Evolutionary conservation across 169 alveolate genomes (phyloP).

Genomic region (Plasmodium knowlesi): DNA sequence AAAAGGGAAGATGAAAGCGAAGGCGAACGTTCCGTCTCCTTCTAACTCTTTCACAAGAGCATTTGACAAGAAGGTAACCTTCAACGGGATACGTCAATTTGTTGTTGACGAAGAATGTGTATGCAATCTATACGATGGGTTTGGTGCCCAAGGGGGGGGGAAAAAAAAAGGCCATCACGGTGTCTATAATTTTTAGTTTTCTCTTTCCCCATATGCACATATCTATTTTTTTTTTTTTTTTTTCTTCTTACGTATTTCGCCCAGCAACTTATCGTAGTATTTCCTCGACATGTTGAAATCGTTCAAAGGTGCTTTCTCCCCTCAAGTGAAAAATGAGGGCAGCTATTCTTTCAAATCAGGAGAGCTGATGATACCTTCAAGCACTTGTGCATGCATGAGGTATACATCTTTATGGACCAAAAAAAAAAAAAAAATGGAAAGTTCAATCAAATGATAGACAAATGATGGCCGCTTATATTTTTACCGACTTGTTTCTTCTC

Average conservation of each 20-base stretch:
- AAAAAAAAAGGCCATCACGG: neutral
- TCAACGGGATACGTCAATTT: neutral
- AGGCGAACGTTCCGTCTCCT: neutral
- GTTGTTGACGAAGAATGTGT: neutral
- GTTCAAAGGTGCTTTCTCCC: neutral
- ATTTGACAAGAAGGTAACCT: neutral
- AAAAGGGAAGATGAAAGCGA: neutral
- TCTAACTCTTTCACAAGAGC: neutral
- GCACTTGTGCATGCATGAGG: neutral
- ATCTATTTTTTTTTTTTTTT: conserved; percentile 1
- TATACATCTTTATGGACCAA: neutral
- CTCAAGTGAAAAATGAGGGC: neutral
- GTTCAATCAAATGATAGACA: neutral
- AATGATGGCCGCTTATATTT: neutral
- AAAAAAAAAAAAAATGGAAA: neutral
- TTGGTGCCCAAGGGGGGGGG: neutral
- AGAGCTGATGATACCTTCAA: neutral
- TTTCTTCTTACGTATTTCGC: conserved; percentile 58
- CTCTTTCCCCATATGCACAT: neutral
- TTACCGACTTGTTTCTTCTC: neutral
- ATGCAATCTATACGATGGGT: neutral
- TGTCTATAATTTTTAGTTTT: neutral
- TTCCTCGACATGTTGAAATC: conserved; percentile 33
- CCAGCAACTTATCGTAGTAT: conserved; percentile 48
- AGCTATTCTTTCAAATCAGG: neutral